Base-by-base conservation (phyloP, 495 filamentous ascomycete genomes). In the Glutinoglossum americanum region DNA sequence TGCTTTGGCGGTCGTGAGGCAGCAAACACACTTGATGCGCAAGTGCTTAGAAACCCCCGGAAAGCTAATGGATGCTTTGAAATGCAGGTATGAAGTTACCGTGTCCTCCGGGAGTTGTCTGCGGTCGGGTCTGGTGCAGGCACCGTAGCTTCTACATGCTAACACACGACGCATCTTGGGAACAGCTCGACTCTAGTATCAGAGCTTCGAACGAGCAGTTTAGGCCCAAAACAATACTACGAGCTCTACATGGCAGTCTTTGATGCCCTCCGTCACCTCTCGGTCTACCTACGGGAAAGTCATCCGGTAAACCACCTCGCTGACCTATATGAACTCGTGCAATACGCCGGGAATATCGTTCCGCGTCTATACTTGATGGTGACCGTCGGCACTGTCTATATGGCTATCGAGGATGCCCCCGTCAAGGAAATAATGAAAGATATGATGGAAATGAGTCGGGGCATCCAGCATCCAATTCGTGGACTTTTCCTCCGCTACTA, bases 341-440 rank as follows among this genome's bases (percentile, higher is more conserved):
- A 98, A 63, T 98, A 98, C 81, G 92, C 92, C 33, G 92, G 92
- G 57, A 98, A 98, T 69, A 96, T 98, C 57, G 82, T 98, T 56
- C 92, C 92, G 30, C 83, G 92, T 60, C 74, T 98, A 51, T 98
- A 97, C 67, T 80, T 98, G 54, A 98, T 98, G 92, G 87, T 98
- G 64, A 97, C 92, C 0, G 92, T 98, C 25, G 92, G 92, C 35
- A 98, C 92, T 3, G 92, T 95, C 33, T 98, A 98, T 72, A 98
- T 98, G 92, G 82, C 86, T 10, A 90, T 98, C 62, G 85, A 92
- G 67, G 92, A 95, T 79, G 93, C 92, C 49, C 92, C 92, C 3
- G 90, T 98, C 61, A 98, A 98, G 71, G 92, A 98, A 72, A 89
- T 98, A 57, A 98, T 98, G 92, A 98, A 98, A 70, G 92, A 98